These are phyloP conservation scores for Leccinellum albellum DNA, from an alignment of 768 basidiomycete genomes.

Conservation along the genomic window DNA sequence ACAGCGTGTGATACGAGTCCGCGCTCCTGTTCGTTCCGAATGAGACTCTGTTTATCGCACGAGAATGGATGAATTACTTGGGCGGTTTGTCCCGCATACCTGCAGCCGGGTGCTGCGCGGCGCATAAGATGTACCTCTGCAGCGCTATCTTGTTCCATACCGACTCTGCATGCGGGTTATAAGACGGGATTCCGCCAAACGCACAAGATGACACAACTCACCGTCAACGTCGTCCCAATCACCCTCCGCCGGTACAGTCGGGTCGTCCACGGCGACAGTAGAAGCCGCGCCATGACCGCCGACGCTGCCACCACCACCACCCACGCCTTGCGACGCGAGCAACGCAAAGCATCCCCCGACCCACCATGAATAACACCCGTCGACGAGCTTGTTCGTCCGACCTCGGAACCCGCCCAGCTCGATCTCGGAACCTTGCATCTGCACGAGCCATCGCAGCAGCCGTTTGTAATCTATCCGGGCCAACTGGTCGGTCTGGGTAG, in stretches of 20 bases:
- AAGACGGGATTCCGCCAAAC: not conserved
- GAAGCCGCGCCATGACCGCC: not conserved
- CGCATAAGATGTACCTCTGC: constrained; percentile 83
- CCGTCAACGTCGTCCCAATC: constrained; percentile 76
- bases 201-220: constrained; percentile 24
- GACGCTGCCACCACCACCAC: constrained; percentile 19
- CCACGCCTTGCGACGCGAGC: constrained; percentile 55
- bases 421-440: constrained; percentile 78
- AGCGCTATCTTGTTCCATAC: constrained; percentile 63
- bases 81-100: constrained; percentile 95
- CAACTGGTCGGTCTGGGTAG: not conserved
- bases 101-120: constrained; percentile 81
- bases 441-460: constrained; percentile 75
- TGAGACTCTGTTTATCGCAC: not conserved
- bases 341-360: constrained; percentile 84
- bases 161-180: constrained; percentile 31
- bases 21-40: constrained; percentile 48
- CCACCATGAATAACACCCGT: constrained; percentile 99
- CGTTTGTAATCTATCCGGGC: constrained; percentile 52
- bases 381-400: constrained; percentile 96
- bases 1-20: constrained; percentile 95
- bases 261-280: not conserved
- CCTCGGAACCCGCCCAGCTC: constrained; percentile 94
- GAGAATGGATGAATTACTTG: constrained; percentile 51
- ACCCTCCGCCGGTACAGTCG: constrained; percentile 24